Conservation (phyloP, 2,329 filamentous ascomycete species). For the Aspergillus piperis region DNA sequence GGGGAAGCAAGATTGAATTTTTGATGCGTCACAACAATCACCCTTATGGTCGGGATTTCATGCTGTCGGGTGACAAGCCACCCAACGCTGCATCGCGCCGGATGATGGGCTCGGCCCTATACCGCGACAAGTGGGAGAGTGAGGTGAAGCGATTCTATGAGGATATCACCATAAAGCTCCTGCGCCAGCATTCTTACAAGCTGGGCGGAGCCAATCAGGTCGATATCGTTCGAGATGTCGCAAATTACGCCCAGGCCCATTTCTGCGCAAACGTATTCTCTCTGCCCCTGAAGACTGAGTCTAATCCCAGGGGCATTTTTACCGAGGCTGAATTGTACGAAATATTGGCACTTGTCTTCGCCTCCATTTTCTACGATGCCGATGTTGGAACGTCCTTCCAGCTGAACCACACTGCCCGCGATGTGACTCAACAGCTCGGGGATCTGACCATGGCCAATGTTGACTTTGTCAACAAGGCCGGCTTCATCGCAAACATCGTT, state of each 20-base stretch:
- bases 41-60: conserved; percentile 48
- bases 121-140: conserved; percentile 48
- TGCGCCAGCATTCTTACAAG: conserved; percentile 49
- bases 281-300: conserved; percentile 57
- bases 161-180: conserved; percentile 48
- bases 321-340: conserved; percentile 57
- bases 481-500: conserved; percentile 46
- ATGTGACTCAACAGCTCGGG: conserved; percentile 53
- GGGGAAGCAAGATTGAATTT: conserved; percentile 49
- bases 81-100: conserved; percentile 46
- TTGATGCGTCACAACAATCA: conserved; percentile 42
- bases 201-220: conserved; percentile 49
- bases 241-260: conserved; percentile 56
- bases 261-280: conserved; percentile 58
- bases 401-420: conserved; percentile 51
- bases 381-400: conserved; percentile 56
- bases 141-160: conserved; percentile 53
- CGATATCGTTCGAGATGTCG: conserved; percentile 53
- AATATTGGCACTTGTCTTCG: conserved; percentile 56
- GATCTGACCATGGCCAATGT: conserved; percentile 53
- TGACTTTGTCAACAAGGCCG: conserved; percentile 44
- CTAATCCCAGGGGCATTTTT: conserved; percentile 54
- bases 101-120: conserved; percentile 47
- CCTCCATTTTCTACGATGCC: conserved; percentile 57
- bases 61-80: conserved; percentile 49